Conservation (phyloP, 2,329 filamentous ascomycete genomes). For the Anisogramma anomala region DNA sequence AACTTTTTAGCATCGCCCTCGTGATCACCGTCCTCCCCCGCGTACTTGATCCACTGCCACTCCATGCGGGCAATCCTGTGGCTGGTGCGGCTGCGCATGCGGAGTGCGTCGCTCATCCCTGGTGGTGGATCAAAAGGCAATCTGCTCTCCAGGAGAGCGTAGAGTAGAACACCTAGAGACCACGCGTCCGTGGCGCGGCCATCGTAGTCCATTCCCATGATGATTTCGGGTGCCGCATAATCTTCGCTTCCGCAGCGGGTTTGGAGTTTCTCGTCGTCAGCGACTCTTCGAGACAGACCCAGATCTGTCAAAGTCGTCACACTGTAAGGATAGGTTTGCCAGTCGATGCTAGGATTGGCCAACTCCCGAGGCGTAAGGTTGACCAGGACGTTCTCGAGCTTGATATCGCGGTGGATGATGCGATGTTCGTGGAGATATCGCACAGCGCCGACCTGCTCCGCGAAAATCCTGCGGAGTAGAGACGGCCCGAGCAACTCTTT, state of each 20-base stretch:
- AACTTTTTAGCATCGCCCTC: constrained; percentile 53
- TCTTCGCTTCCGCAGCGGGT: constrained; percentile 94
- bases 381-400: constrained; percentile 82
- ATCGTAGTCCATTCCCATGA: constrained; percentile 91
- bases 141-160: constrained; percentile 84
- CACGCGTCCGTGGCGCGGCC: constrained; percentile 86
- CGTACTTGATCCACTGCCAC: constrained; percentile 88
- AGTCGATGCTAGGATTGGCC: constrained; percentile 51
- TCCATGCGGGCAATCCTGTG: constrained; percentile 94
- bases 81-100: constrained; percentile 69
- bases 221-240: constrained; percentile 91
- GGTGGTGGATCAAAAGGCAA: constrained; percentile 87
- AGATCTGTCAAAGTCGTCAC: constrained; percentile 85
- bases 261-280: constrained; percentile 77
- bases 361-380: constrained; percentile 64
- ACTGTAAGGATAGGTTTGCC: constrained; percentile 65
- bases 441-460: constrained; percentile 77
- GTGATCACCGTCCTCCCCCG: constrained; percentile 76
- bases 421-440: constrained; percentile 72
- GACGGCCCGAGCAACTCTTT: constrained; percentile 54
- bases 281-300: constrained; percentile 75
- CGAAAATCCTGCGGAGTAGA: constrained; percentile 74
- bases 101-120: constrained; percentile 61
- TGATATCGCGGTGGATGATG: constrained; percentile 95
- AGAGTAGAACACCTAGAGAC: constrained; percentile 87